These are phyloP conservation scores for Stemphylium lycopersici DNA, from an alignment of 2,329 filamentous ascomycete species.

Conservation along the genomic window DNA sequence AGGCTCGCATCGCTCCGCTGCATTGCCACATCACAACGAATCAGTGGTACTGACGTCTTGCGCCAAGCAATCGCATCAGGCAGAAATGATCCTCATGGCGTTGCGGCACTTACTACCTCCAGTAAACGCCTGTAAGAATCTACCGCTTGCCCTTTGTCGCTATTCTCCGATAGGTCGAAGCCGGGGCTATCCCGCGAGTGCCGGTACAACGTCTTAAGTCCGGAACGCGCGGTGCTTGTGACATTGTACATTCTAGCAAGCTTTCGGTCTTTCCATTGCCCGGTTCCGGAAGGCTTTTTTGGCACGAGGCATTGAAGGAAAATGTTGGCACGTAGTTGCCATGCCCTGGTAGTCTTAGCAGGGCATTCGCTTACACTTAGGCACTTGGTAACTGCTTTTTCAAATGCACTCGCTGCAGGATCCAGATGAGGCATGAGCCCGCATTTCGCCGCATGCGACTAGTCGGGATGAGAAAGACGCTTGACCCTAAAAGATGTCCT, in stretches of 20 bases:
- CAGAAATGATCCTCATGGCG: background rate
- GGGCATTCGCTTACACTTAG: background rate
- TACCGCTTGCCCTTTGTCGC: constrained; percentile 5
- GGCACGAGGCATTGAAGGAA: constrained; percentile 2
- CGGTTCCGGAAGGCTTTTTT: constrained; percentile 16
- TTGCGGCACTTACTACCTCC: constrained; percentile 4
- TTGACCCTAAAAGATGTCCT: constrained; percentile 1
- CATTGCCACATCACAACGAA: background rate
- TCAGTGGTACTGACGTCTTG: background rate
- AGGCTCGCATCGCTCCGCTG: constrained; percentile 1
- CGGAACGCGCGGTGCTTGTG: constrained; percentile 12
- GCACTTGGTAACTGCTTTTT: constrained; percentile 8
- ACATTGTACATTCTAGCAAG: constrained; percentile 13
- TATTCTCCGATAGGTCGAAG: constrained; percentile 11
- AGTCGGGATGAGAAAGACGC: constrained; percentile 10
- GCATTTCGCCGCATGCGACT: constrained; percentile 7
- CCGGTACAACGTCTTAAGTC: constrained; percentile 14
- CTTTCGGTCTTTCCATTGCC: constrained; percentile 20
- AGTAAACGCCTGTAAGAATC: background rate
- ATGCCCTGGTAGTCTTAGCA: background rate
- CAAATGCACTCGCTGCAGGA: constrained; percentile 5
- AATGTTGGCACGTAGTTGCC: background rate
- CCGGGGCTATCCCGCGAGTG: constrained; percentile 7
- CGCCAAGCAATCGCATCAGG: background rate
- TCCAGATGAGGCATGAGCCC: background rate